Base-by-base conservation (phyloP, 306 rosid species). In the Citrullus amarus region DNA sequence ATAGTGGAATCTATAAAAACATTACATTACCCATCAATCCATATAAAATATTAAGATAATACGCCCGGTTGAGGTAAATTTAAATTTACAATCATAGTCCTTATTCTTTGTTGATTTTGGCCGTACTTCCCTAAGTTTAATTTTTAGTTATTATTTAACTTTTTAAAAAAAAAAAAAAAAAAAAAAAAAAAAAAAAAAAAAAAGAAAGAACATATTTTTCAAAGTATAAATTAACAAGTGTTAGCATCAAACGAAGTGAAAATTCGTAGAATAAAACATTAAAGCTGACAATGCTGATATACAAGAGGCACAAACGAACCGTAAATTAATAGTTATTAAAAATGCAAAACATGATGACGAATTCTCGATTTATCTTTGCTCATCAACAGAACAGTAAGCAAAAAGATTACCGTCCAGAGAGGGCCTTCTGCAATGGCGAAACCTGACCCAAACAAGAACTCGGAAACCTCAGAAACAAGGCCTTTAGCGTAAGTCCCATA, bases 371-470 rank as follows among this genome's bases (percentile, higher is more conserved):
- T 1, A 15, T 71, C 11, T 11, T 43, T 46, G 54, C 48, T 11
- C 5, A 41, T 41, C 3, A 18, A 46, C 36, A 70, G n/a, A 9
- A 46, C n/a, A 22, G 10, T 69, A 6, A 25, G 16, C 1, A 22
- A 76, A 11, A 76, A 80, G 34, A 80, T 82, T 94, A 92, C 98
- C 93, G 89, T 94, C 98, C 98, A 94, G 44, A 94, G 93, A 6
- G 91, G 82, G n/a, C 96, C 97, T 87, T 94, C 98, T 44, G 98
- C 98, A 78, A 95, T 91, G 46, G 97, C 98, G 66, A 95, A 89
- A 57, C 98, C 97, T 0, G 95, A 89, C 1, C 98, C 96, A 59
- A 92, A 92, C 13, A 94, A 74, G 73, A 94, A 94, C 88, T 92
- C 93, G 0, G 98, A 89, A 30, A 94, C 97, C 87, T 94, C 98